Evolutionary conservation across 345 rosid genomes (phyloP), one percentile per base, ranked within the genome.

Genomic region (Acer yangbiense): DNA sequence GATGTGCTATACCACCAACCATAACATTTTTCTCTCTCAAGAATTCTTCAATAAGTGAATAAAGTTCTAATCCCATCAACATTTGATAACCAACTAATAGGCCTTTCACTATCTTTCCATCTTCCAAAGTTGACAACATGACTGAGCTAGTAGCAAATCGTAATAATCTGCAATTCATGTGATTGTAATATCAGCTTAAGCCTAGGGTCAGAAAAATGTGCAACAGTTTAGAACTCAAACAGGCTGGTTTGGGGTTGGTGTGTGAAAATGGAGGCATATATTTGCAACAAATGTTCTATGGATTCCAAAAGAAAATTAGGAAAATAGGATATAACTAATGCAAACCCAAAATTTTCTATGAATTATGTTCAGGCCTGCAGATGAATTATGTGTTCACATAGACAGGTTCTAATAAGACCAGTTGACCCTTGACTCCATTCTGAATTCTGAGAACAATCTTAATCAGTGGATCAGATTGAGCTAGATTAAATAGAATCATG

Each of bases 41-140:
- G 82, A 93, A 88, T 64, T 88, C 86, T 80, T 89, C 94, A 3
- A 74, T 77, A 68, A 95, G 83, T 68, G 90, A 83, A 66, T 44
- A 69, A 39, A 92, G 74, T 71, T 95, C 98, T 10, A 89, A 4
- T 44, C 98, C 98, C 87, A 92, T 44, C 80, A 95, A 64, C 94
- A 88, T 92, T 76, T 95, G 98, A 84, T 90, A 86, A 55, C 98
- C 98, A 78, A 92, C 88, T 46, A 88, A 82, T 55, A 93, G 95
- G 16, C 97, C 95, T 84, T 76, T 88, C 78, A 93, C 94, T 55
- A 93, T 87, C 81, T 52, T 86, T 71, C 89, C 98, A 35, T 90
- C 87, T 41, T 92, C 93, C 84, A 87, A 69, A 65, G 98, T 95
- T 52, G 98, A 95, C 63, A 88, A 83, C 77, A 89, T 72, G 44